Percentiles rank a stretch among this genome's conserved stretches.
phyloP scores from a whole-genome alignment of 306 rosid genomes.

The Vachellia collinsii region DNA sequence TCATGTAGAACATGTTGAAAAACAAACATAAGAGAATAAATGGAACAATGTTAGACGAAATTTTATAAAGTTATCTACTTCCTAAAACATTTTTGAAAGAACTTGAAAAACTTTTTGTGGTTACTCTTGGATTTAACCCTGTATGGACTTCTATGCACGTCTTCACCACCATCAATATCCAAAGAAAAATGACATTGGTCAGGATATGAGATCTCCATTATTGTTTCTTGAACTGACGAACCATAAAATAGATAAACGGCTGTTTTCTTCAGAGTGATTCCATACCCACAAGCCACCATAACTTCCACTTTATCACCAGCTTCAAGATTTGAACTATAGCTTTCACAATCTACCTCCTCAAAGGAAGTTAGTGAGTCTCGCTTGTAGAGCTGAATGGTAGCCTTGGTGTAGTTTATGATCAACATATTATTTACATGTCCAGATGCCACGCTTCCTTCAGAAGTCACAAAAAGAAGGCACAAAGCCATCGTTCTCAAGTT shows the following conservation, averaged over 20 bases:
- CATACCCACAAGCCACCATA: neutral
- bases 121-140: neutral
- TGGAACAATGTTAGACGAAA: too few species aligned
- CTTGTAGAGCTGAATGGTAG: constrained; percentile 7
- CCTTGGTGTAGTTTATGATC: neutral
- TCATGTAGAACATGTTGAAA: too few species aligned
- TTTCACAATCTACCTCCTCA: neutral
- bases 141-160: neutral
- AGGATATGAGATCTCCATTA: neutral
- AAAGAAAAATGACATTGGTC: neutral
- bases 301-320: neutral
- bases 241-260: neutral
- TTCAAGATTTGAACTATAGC: neutral
- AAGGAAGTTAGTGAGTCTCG: neutral
- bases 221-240: neutral
- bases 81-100: neutral
- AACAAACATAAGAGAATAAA: too few species aligned
- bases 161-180: neutral
- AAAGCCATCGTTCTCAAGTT: neutral
- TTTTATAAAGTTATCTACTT: neutral
- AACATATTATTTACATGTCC: neutral
- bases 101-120: neutral
- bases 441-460: neutral
- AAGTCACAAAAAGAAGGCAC: neutral
- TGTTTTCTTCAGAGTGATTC: neutral